Base-by-base conservation (phyloP, 208 protist genomes). In the Angomonas deanei region DNA sequence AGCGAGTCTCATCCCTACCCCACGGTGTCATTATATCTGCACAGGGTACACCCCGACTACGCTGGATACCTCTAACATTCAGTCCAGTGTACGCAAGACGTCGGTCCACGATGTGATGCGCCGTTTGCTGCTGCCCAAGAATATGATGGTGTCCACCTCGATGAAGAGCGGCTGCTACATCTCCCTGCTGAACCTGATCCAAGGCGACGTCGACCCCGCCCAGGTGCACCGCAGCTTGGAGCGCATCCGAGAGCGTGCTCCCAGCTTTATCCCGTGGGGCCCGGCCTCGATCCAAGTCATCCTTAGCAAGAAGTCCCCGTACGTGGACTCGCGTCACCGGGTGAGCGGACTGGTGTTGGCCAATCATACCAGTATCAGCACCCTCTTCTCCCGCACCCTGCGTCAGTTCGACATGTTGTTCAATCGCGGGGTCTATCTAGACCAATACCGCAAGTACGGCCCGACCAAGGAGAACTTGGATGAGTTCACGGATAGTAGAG, bases 101-200 rank as follows among this genome's bases (percentile, higher is more conserved):
- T 98, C 96, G 1, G 98, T 99, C 28, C 86, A 99, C 48, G 98
- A 99, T 70, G 98, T 99, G 5, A 99, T 99, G 98, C 92, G 98
- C 27, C 83, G 99, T 24, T 81, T 99, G 21, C 84, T 99, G 19
- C 96, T 99, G 86, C 96, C 98, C 24, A 99, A 99, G 72, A 99
- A 99, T 73, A 98, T 98, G 75, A 98, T 99, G 95, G 94, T 98
- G 53, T 94, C 84, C 36, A 86, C 78, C 17, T 86, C 82, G 0
- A 93, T 90, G 73, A 91, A 96, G 68, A 90, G 83, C 57, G 98
- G 98, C 21, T 98, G 93, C 66, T 99, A 99, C 73, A 93, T 99
- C 23, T 99, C 97, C 11, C 86, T 99, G 27, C 84, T 99, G 1
- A 99, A 99, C 74, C 97, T 99, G 49, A 99, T 99, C 66, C 98